Evolutionary conservation across 2,329 filamentous ascomycete genomes (phyloP).

Genomic region (Cladosporium phlei): DNA sequence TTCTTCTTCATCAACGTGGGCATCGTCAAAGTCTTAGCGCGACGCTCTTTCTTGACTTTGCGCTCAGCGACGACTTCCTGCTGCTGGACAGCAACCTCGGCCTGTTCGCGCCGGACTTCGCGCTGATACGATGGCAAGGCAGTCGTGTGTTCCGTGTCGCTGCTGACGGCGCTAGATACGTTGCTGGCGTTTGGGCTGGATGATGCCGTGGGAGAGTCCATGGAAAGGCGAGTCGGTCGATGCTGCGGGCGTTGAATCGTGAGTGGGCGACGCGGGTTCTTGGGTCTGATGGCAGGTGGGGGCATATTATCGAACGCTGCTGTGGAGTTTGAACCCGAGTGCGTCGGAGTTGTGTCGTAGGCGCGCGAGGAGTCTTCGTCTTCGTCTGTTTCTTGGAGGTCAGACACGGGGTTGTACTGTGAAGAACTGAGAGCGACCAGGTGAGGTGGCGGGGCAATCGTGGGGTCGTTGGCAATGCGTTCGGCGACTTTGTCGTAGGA

Average conservation of each 20-base stretch:
- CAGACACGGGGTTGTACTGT: constrained; percentile 8
- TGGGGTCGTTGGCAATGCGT: constrained; percentile 26
- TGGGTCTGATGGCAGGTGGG: constrained; percentile 10
- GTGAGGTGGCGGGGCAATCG: constrained; percentile 24
- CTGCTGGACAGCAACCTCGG: constrained; percentile 21
- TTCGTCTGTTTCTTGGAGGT: constrained; percentile 20
- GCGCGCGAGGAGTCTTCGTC: constrained; percentile 13
- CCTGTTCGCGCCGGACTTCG: constrained; percentile 29
- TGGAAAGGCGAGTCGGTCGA: constrained; percentile 5
- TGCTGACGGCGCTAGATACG: constrained; percentile 29
- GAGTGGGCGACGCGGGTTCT: constrained; percentile 18
- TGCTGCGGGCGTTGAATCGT: constrained; percentile 20
- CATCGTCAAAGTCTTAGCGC: constrained; percentile 38
- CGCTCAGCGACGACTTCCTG: constrained; percentile 31
- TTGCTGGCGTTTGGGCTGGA: constrained; percentile 27
- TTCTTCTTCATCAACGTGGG: constrained; percentile 34
- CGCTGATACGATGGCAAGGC: constrained; percentile 33
- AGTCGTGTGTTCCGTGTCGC: constrained; percentile 32
- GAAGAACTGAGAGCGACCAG: not conserved
- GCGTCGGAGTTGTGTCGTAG: constrained; percentile 16
- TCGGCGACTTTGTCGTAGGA: constrained; percentile 24
- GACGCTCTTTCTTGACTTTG: constrained; percentile 32
- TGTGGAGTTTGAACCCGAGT: constrained; percentile 8
- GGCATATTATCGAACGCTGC: constrained; percentile 11
- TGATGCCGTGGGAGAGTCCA: constrained; percentile 16